Evolutionary conservation across 208 protist genomes (phyloP).

Genomic region (Crithidia brevicula): DNA sequence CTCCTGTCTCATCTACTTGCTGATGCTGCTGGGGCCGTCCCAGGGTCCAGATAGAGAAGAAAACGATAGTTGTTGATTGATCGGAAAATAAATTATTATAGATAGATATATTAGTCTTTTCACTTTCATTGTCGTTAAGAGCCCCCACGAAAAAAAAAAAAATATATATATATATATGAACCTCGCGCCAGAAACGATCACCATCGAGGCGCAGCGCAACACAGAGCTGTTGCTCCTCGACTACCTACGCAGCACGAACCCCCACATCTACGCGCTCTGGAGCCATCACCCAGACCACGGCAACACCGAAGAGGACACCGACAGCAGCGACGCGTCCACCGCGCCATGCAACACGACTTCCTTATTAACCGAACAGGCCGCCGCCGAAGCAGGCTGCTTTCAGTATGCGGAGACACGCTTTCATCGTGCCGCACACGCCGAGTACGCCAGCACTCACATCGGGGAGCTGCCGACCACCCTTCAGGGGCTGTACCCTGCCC

Average conservation of each 20-base stretch:
- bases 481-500: conserved; percentile 55
- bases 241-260: conserved; percentile 46
- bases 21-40: too few relatives aligned
- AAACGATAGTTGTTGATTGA: too few relatives aligned
- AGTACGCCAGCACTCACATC: conserved; percentile 39
- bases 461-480: conserved; percentile 21
- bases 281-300: conserved; percentile 27
- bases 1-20: too few relatives aligned
- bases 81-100: too few relatives aligned
- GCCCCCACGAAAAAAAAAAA: too few relatives aligned
- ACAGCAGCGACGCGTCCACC: background rate
- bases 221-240: conserved; percentile 64
- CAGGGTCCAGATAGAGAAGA: too few relatives aligned
- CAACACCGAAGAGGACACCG: conserved; percentile 19
- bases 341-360: background rate
- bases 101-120: too few relatives aligned
- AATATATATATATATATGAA: conserved; percentile 9
- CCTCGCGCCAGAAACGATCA: conserved; percentile 36
- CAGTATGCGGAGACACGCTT: conserved; percentile 7
- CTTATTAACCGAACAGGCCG: background rate
- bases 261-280: conserved; percentile 57
- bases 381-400: background rate
- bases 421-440: conserved; percentile 29
- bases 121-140: conserved; percentile 17
- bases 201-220: conserved; percentile 55